Evolutionary conservation across 1,139 yeast species (phyloP).

Genomic region (Diutina rugosa): DNA sequence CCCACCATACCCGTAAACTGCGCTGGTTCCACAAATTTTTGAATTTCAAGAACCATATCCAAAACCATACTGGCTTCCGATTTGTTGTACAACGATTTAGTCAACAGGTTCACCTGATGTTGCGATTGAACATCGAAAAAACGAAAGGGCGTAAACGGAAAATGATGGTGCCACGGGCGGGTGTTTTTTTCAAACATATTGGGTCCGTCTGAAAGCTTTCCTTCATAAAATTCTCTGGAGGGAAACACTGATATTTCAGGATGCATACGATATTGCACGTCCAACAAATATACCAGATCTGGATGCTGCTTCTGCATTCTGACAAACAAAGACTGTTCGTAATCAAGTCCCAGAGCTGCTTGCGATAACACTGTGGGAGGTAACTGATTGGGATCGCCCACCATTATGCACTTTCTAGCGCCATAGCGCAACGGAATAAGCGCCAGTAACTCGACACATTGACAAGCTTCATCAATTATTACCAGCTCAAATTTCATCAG

Average conservation of each 20-base stretch:
- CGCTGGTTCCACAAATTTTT: constrained; percentile 33
- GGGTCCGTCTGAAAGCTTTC: constrained; percentile 64
- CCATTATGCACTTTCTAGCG: constrained; percentile 86
- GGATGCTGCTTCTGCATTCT: constrained; percentile 71
- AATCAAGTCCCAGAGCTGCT: constrained; percentile 58
- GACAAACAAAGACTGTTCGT: constrained; percentile 89
- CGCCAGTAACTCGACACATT: constrained; percentile 87
- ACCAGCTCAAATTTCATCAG: constrained; percentile 84
- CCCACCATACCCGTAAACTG: constrained; percentile 70
- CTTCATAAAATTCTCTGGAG: constrained; percentile 66
- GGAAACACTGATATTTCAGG: constrained; percentile 85
- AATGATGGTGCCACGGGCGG: constrained; percentile 62
- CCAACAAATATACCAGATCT: constrained; percentile 55
- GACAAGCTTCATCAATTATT: constrained; percentile 96
- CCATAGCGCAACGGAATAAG: constrained; percentile 91
- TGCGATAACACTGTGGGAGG: constrained; percentile 98
- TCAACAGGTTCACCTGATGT: constrained; percentile 49
- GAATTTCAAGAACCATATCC: constrained; percentile 49
- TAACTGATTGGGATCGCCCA: constrained; percentile 96
- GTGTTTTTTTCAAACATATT: constrained; percentile 44
- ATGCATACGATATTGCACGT: constrained; percentile 98
- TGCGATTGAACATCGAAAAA: constrained; percentile 61
- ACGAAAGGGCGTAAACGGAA: constrained; percentile 54
- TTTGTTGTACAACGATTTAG: constrained; percentile 59
- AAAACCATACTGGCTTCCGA: constrained; percentile 65